phyloP scores from a whole-genome alignment of 345 rosid genomes.

The Corchorus capsularis region DNA sequence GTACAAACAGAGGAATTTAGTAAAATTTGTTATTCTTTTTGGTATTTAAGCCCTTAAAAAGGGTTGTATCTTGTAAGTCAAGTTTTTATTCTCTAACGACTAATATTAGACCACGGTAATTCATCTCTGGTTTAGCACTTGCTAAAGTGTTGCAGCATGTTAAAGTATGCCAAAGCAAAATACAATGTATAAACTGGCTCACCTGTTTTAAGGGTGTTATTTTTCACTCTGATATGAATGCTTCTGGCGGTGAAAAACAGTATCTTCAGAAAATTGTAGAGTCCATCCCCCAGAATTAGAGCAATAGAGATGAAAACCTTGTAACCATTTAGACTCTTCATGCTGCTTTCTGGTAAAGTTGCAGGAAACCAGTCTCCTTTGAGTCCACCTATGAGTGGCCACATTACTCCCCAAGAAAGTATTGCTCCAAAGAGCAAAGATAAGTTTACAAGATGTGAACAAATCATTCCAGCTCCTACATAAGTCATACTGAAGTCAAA shows the following conservation, averaged over 20 bases:
- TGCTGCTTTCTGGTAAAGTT: constrained; percentile 58
- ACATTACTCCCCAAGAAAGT: constrained; percentile 93
- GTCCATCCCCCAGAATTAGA: constrained; percentile 86
- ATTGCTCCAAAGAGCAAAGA: constrained; percentile 91
- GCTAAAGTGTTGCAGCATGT: neutral
- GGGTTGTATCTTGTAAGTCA: neutral
- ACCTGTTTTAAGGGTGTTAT: constrained; percentile 43
- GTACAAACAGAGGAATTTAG: constrained; percentile 2
- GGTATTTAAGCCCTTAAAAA: too few species aligned
- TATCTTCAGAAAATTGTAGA: constrained; percentile 88
- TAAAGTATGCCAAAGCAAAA: neutral
- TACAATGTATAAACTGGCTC: constrained; percentile 14
- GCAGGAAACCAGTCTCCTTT: constrained; percentile 80
- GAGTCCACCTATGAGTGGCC: constrained; percentile 74
- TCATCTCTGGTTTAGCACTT: neutral
- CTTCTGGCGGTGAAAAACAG: constrained; percentile 52
- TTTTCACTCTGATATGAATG: constrained; percentile 42
- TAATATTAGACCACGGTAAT: neutral
- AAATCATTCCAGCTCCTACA: constrained; percentile 95
- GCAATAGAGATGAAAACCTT: constrained; percentile 90
- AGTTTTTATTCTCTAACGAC: neutral
- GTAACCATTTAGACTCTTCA: constrained; percentile 88
- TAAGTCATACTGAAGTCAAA: constrained; percentile 90
- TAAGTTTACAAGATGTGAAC: constrained; percentile 87
- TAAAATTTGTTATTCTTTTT: constrained; percentile 5